Evolutionary conservation across 2,329 filamentous ascomycete species (phyloP).

Genomic region (Aspergillus amoenus): DNA sequence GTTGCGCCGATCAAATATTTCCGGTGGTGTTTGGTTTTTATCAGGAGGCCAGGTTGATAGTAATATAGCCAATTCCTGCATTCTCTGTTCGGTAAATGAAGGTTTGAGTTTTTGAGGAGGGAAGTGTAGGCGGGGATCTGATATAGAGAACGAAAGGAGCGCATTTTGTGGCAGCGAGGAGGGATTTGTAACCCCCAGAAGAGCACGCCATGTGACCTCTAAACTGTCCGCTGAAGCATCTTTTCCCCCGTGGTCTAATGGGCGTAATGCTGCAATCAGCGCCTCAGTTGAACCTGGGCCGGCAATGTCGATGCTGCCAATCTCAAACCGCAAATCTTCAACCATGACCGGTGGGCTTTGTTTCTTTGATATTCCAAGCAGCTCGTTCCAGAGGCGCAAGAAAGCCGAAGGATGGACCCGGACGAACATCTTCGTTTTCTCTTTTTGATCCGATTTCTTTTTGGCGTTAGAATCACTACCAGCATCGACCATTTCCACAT

Average conservation of each 20-base stretch:
- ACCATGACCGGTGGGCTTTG: slow-evolving; percentile 62
- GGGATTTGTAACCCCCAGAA: slow-evolving; percentile 62
- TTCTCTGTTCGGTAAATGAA: slow-evolving; percentile 35
- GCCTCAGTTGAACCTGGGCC: slow-evolving; percentile 79
- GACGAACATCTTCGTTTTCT: slow-evolving; percentile 61
- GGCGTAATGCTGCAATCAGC: slow-evolving; percentile 66
- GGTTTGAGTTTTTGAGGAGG: slow-evolving; percentile 62
- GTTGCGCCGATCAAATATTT: slow-evolving; percentile 67
- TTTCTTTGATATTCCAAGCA: slow-evolving; percentile 58
- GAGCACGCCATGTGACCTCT: slow-evolving; percentile 41
- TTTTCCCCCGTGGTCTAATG: slow-evolving; percentile 29
- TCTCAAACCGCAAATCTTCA: slow-evolving; percentile 68
- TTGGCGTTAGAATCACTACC: slow-evolving; percentile 15
- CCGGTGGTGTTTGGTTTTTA: slow-evolving; percentile 44
- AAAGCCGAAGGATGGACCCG: slow-evolving; percentile 79
- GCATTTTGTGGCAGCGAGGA: slow-evolving; percentile 68
- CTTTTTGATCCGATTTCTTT: slow-evolving; percentile 28
- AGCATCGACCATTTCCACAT: slow-evolving; percentile 38
- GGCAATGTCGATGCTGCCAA: slow-evolving; percentile 69
- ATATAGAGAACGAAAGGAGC: slow-evolving; percentile 68
- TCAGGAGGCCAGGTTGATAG: slow-evolving; percentile 70
- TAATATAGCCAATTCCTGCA: slow-evolving; percentile 54
- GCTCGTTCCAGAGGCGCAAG: slow-evolving; percentile 62
- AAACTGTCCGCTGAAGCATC: slow-evolving; percentile 28
- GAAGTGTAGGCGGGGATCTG: slow-evolving; percentile 78